phyloP scores from a whole-genome alignment of 108 stramenopile genomes.

The Cyclostephanos tholiformis region DNA sequence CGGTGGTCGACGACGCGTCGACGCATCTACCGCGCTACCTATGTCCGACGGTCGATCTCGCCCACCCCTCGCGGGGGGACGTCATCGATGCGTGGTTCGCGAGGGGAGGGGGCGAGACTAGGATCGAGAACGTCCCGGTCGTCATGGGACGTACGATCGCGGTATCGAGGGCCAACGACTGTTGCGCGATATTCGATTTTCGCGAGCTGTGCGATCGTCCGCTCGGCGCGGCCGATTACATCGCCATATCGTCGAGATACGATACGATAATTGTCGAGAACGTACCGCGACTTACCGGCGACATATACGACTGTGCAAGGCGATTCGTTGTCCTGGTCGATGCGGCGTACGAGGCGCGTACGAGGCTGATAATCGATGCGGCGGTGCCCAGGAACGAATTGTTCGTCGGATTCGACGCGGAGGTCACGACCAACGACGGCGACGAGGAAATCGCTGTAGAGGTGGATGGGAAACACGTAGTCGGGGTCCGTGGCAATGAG shows the following conservation, averaged over 20 bases:
- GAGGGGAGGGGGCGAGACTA: background rate
- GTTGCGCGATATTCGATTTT: constrained; percentile 40
- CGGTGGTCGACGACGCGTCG: no score
- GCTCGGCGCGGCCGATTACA: constrained; percentile 39
- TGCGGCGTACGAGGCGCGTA: constrained; percentile 61
- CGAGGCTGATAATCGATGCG: constrained; percentile 29
- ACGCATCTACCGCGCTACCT: no score
- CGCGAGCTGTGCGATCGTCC: constrained; percentile 37
- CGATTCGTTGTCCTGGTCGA: constrained; percentile 63
- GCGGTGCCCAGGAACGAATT: constrained; percentile 41
- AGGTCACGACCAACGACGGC: constrained; percentile 41
- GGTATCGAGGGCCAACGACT: constrained; percentile 14
- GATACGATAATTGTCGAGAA: constrained; percentile 25
- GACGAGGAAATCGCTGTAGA: constrained; percentile 50
- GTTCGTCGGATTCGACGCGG: constrained; percentile 52
- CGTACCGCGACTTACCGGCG: constrained; percentile 30
- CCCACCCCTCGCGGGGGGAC: background rate
- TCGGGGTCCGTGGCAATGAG: constrained; percentile 2
- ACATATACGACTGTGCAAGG: constrained; percentile 48
- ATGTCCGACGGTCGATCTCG: no score
- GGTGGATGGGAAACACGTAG: background rate
- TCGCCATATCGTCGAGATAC: constrained; percentile 18
- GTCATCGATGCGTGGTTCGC: background rate
- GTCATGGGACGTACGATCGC: constrained; percentile 31
- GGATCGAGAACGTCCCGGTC: constrained; percentile 31